A percentile compares a stretch with the other conserved stretches of the same genome.
Evolutionary conservation across 129 eudicot genomes (phyloP).

Genomic region (Helianthus tuberosus): DNA sequence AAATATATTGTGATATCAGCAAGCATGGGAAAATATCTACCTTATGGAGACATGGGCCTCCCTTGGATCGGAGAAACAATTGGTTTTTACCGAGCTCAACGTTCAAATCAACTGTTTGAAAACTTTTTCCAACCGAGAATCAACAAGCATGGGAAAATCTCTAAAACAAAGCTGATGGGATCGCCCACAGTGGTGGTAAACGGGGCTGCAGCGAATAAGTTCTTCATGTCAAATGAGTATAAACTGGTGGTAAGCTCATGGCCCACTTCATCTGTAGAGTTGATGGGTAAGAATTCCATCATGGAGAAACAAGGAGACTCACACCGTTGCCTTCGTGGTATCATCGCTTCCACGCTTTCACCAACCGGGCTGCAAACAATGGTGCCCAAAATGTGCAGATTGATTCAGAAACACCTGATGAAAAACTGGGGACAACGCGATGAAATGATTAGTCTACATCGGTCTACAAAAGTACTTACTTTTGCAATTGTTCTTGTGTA

Average conservation of each 20-base stretch:
- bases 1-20: no score
- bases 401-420: constrained; percentile 45
- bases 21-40: constrained; percentile 20
- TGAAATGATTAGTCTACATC: constrained; percentile 45
- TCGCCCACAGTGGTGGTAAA: constrained; percentile 69
- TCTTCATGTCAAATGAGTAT: constrained; percentile 80
- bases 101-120: constrained; percentile 47
- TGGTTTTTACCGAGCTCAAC: constrained; percentile 58
- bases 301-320: constrained; percentile 91
- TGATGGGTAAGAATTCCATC: constrained; percentile 72
- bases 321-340: constrained; percentile 61
- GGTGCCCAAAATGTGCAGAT: constrained; percentile 59
- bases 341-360: constrained; percentile 55
- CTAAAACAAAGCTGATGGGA: constrained; percentile 83
- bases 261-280: constrained; percentile 78
- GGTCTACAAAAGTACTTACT: constrained; percentile 51
- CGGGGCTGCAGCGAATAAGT: constrained; percentile 71
- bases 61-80: constrained; percentile 90
- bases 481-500: constrained; percentile 63
- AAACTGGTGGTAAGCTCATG: constrained; percentile 80
- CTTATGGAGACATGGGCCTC: no score
- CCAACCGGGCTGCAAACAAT: constrained; percentile 45
- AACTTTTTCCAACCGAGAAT: constrained; percentile 65
- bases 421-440: constrained; percentile 44
- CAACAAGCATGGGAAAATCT: constrained; percentile 53